Base-by-base conservation (phyloP, 140 eudicot species). In the Ambrosia hybrid region DNA sequence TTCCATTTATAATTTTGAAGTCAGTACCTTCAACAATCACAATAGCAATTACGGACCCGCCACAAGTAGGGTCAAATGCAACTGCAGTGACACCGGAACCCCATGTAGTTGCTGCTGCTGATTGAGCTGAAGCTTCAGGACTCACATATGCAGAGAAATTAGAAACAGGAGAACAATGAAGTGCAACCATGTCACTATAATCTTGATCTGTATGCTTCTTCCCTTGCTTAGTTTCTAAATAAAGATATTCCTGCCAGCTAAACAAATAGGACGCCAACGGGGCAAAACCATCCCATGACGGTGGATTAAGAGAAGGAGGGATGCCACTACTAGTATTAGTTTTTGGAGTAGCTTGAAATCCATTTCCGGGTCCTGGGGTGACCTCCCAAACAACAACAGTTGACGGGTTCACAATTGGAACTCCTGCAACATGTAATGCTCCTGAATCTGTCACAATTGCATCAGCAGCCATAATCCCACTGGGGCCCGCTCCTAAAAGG, bases 391-490 rank as follows among this genome's bases (percentile, higher is more conserved):
- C 96, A 37, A 94, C 99, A 76, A 94, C 97, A 16, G 99, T 94
- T 14, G 99, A 94, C 16, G 99, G 99, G 71, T 94, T 94, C 48
- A 94, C 97, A 51, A 90, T 94, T 15, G 99, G 99, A 74, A 94
- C 97, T 13, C 99, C 99, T 10, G 99, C 99, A 53, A 94, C 99
- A 69, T 94, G 99, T 84, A 94, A 69, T 64, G 99, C 97, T 61
- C 99, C 99, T 48, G 96, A 81, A 57, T 94, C 99, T 49, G 99
- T 94, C 38, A 94, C 84, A 9, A 94, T 90, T 73, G 97, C 99
- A 88, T 94, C 99, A 75, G 99, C 99, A 17, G 99, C 99, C 99
- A 94, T 94, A 51, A 94, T 94, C 46, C 99, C 99, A 51, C 97
- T 90, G 3, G 99, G 99, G 5, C 99, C 99, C 30, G 97, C 99